Conservation (phyloP, 108 stramenopile species). For the Skeletonema grethae region DNA sequence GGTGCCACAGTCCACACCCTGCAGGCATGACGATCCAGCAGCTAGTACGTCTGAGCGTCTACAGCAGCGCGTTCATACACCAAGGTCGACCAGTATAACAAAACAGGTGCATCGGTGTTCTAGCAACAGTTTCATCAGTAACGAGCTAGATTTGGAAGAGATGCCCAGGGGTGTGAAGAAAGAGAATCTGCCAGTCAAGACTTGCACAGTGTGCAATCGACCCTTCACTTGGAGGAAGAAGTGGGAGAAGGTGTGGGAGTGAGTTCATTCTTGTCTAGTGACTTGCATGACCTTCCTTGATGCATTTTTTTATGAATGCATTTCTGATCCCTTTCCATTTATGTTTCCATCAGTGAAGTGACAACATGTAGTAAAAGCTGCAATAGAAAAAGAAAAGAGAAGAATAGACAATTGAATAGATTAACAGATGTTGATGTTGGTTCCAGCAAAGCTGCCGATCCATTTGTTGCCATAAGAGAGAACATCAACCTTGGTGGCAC, state of each 20-base stretch:
- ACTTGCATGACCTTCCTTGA: not conserved
- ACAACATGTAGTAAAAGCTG: constrained; percentile 76
- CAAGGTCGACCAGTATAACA: not conserved
- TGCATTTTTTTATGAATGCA: not conserved
- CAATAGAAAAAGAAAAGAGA: constrained; percentile 55
- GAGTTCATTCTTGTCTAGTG: not conserved
- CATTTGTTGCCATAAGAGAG: not conserved
- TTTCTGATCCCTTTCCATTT: not conserved
- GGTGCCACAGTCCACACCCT: too few species aligned
- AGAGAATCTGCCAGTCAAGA: constrained; percentile 55
- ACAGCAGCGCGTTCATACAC: not conserved
- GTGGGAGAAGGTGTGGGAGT: constrained; percentile 87
- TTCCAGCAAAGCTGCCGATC: not conserved
- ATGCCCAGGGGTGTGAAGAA: constrained; percentile 51
- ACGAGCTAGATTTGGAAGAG: not conserved
- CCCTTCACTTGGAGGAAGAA: constrained; percentile 82
- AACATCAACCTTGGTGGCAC: constrained; percentile 2
- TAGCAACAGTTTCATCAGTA: not conserved
- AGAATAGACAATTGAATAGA: constrained; percentile 2
- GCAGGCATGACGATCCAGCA: not conserved
- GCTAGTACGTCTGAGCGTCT: not conserved
- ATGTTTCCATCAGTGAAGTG: constrained; percentile 46
- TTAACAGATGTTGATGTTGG: not conserved
- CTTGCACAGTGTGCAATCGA: constrained; percentile 51
- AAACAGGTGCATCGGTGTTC: not conserved